Percentiles rank a stretch among this genome's conserved stretches.
Conservation (phyloP, 108 stramenopile species). For the Nitzschia sp. region DNA sequence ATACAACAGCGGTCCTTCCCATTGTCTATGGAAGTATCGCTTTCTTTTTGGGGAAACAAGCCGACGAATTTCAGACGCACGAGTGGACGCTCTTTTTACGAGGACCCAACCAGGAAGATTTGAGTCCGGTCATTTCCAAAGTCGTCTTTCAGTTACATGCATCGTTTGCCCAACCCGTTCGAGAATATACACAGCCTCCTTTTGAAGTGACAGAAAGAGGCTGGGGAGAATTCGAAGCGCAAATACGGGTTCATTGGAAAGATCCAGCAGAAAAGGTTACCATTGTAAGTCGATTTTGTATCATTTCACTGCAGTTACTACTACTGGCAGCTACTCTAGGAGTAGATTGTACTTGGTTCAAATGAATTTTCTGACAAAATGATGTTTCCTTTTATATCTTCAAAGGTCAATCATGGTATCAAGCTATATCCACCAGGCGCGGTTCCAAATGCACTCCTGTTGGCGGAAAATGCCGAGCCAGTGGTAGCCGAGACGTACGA, state of each 20-base stretch:
- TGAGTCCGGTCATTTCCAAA: conserved; percentile 78
- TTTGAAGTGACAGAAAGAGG: conserved; percentile 95
- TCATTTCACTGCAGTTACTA: background rate
- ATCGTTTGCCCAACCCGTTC: conserved; percentile 86
- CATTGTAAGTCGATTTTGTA: conserved; percentile 32
- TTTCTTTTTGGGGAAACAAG: conserved; percentile 87
- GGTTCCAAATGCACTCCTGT: conserved; percentile 17
- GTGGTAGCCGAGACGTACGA: conserved; percentile 95
- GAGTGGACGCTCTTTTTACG: conserved; percentile 90
- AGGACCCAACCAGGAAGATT: conserved; percentile 88
- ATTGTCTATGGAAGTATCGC: conserved; percentile 94
- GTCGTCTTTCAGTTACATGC: conserved; percentile 97
- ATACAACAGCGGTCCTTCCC: conserved; percentile 86
- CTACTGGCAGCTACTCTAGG: too few species aligned
- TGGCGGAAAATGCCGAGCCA: conserved; percentile 34
- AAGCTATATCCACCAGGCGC: conserved; percentile 83
- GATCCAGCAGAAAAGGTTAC: conserved; percentile 79
- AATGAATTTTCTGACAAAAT: background rate
- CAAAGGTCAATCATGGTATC: conserved; percentile 67
- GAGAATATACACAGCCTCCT: conserved; percentile 83
- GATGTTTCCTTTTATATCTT: background rate
- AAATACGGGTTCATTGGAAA: conserved; percentile 88
- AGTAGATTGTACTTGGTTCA: too few species aligned
- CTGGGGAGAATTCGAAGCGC: conserved; percentile 99
- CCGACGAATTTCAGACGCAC: conserved; percentile 84